A percentile compares a stretch with the other conserved stretches of the same genome.
Conservation (phyloP, 805 yeast genomes). For the Maudiozyma bulderi region DNA sequence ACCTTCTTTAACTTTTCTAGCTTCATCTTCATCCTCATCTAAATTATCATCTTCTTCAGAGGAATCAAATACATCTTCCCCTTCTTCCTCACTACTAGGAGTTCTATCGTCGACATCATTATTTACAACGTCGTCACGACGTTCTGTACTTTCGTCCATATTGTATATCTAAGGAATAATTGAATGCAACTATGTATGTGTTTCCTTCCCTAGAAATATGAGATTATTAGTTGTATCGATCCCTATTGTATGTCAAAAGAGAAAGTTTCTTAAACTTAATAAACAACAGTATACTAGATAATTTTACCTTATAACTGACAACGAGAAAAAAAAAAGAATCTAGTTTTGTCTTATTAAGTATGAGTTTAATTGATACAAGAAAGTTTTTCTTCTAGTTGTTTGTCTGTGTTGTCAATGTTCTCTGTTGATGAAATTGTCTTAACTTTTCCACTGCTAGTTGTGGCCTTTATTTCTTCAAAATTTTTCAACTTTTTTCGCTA, state of each 20-base stretch:
- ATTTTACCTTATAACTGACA: too few relatives aligned
- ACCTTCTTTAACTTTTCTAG: slow-evolving; percentile 74
- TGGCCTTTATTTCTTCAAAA: neutral
- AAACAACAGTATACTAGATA: too few relatives aligned
- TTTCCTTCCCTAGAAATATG: neutral
- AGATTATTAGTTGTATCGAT: too few relatives aligned
- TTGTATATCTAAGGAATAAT: neutral
- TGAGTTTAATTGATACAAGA: too few relatives aligned
- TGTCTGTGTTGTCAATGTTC: neutral
- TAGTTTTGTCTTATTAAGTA: too few relatives aligned
- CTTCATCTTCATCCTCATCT: slow-evolving; percentile 86
- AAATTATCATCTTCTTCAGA: slow-evolving; percentile 83
- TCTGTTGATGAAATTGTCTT: neutral
- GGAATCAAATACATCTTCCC: slow-evolving; percentile 52
- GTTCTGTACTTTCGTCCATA: slow-evolving; percentile 1
- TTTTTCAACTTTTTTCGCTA: neutral
- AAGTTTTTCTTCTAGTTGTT: too few relatives aligned
- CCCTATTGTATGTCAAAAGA: too few relatives aligned
- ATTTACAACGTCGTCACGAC: slow-evolving; percentile 6
- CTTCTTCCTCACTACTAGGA: slow-evolving; percentile 36
- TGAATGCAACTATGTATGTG: neutral
- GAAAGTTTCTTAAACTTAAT: too few relatives aligned
- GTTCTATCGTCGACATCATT: slow-evolving; percentile 32
- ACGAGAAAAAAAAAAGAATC: too few relatives aligned
- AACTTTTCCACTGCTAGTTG: neutral